These are phyloP conservation scores for Gossypium lobatum DNA, from an alignment of 441 rosid genomes.

Conservation along the genomic window DNA sequence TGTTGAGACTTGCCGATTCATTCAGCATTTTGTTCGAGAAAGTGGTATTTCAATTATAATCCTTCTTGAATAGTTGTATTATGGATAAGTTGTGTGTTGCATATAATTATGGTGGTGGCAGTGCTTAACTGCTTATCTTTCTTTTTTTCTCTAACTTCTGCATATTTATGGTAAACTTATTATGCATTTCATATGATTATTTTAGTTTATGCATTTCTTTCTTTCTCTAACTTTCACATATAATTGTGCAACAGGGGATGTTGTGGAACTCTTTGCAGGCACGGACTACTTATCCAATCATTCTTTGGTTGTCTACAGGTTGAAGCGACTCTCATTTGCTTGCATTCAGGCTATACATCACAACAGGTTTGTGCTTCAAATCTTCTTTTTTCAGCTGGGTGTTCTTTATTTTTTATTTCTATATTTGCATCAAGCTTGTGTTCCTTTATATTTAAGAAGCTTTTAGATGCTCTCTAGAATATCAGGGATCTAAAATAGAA, in stretches of 20 bases:
- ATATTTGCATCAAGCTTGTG: background rate
- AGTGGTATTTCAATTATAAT: conserved; percentile 37
- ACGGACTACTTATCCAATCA: conserved; percentile 38
- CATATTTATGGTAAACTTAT: background rate
- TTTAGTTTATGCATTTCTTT: background rate
- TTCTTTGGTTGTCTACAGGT: conserved; percentile 75
- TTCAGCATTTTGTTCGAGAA: conserved; percentile 47
- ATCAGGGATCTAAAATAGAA: background rate
- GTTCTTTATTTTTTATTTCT: background rate
- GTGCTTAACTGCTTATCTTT: background rate
- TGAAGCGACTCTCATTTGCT: conserved; percentile 59
- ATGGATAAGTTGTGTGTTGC: conserved; percentile 9
- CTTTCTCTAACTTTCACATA: conserved; percentile 3
- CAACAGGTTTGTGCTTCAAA: conserved; percentile 50
- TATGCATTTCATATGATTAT: no score
- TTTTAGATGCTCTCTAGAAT: background rate
- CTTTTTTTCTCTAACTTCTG: background rate
- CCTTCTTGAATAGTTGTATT: conserved; percentile 1
- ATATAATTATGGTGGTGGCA: background rate
- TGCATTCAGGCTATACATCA: conserved; percentile 77
- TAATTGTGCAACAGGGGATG: conserved; percentile 52
- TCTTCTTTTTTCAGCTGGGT: conserved; percentile 7
- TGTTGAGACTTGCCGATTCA: conserved; percentile 60
- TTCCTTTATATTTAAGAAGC: background rate
- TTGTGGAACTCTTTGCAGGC: conserved; percentile 65